Conservation (phyloP, 2,329 filamentous ascomycete species). For the Pseudogymnoascus sp. region DNA sequence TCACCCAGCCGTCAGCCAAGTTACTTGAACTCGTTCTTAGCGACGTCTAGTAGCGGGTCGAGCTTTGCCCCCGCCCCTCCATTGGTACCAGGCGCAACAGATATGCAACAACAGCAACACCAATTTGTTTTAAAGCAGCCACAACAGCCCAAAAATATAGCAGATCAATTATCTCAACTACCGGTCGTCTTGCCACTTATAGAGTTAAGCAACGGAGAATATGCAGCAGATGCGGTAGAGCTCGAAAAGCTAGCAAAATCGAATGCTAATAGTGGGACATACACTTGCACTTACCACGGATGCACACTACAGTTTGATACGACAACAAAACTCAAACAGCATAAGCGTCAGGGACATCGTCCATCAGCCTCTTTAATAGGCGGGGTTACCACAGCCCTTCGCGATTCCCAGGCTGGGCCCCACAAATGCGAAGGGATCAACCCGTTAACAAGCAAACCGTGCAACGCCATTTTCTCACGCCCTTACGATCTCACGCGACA, state of each 20-base stretch:
- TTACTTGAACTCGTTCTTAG: slow-evolving; percentile 24
- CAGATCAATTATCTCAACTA: slow-evolving; percentile 22
- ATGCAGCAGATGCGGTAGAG: slow-evolving; percentile 23
- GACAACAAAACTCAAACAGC: slow-evolving; percentile 77
- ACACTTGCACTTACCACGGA: slow-evolving; percentile 92
- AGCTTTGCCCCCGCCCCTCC: slow-evolving; percentile 40
- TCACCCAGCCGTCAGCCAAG: slow-evolving; percentile 33
- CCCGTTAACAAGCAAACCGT: slow-evolving; percentile 87
- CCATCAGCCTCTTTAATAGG: too few relatives aligned
- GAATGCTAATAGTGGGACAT: slow-evolving; percentile 73
- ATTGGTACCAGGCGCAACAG: slow-evolving; percentile 22
- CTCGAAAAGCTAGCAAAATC: slow-evolving; percentile 49
- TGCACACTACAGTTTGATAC: slow-evolving; percentile 85
- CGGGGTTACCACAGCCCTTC: too few relatives aligned
- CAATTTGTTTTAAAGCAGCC: slow-evolving; percentile 23
- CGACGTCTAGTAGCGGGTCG: slow-evolving; percentile 20
- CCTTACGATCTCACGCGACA: slow-evolving; percentile 95
- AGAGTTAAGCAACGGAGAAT: slow-evolving; percentile 32
- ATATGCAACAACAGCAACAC: slow-evolving; percentile 22
- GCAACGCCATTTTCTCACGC: slow-evolving; percentile 86
- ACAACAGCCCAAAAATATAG: slow-evolving; percentile 18
- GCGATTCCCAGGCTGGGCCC: slow-evolving; percentile 46
- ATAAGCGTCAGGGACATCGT: slow-evolving; percentile 90
- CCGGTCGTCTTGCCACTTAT: slow-evolving; percentile 30
- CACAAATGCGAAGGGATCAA: slow-evolving; percentile 92